phyloP scores from a whole-genome alignment of 148 eudicot genomes.

The Talinum fruticosum region DNA sequence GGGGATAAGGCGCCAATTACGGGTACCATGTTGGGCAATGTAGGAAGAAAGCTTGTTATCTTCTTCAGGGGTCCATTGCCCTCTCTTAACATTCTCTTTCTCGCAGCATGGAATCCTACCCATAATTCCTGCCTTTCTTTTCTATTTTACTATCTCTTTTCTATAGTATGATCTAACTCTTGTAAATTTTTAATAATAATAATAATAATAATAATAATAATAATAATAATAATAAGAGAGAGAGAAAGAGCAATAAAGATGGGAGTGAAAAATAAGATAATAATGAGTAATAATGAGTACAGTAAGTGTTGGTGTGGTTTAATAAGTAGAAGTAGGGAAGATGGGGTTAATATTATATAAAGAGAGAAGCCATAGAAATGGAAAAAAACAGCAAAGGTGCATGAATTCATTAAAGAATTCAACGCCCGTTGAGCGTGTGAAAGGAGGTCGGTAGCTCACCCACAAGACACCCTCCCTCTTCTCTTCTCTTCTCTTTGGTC shows the following conservation, averaged over 20 bases:
- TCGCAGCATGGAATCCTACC: slow-evolving; percentile 92
- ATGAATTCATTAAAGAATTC: slow-evolving; percentile 90
- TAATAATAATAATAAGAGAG: too few species aligned
- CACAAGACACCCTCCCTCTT: slow-evolving; percentile 43
- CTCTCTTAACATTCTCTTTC: slow-evolving; percentile 85
- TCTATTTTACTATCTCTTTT: not conserved
- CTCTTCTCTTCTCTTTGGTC: slow-evolving; percentile 32
- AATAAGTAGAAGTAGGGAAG: slow-evolving; percentile 3
- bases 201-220: too few species aligned
- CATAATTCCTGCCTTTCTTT: slow-evolving; percentile 30
- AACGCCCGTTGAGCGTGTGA: slow-evolving; percentile 92
- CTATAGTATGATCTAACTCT: slow-evolving; percentile 1
- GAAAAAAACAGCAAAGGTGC: slow-evolving; percentile 48
- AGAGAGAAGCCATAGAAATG: not conserved
- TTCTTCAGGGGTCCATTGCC: slow-evolving; percentile 97
- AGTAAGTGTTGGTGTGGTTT: too few species aligned
- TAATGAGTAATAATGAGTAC: too few species aligned
- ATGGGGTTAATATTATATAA: not conserved
- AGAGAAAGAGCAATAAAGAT: too few species aligned
- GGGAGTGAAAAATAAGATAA: too few species aligned
- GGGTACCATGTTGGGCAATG: slow-evolving; percentile 88
- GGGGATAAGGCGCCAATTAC: slow-evolving; percentile 94
- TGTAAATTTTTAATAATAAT: too few species aligned
- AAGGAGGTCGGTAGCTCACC: slow-evolving; percentile 78
- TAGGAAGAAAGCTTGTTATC: slow-evolving; percentile 96